Conservation (phyloP, 1,139 yeast genomes). For the Suhomyces panamericanus region DNA sequence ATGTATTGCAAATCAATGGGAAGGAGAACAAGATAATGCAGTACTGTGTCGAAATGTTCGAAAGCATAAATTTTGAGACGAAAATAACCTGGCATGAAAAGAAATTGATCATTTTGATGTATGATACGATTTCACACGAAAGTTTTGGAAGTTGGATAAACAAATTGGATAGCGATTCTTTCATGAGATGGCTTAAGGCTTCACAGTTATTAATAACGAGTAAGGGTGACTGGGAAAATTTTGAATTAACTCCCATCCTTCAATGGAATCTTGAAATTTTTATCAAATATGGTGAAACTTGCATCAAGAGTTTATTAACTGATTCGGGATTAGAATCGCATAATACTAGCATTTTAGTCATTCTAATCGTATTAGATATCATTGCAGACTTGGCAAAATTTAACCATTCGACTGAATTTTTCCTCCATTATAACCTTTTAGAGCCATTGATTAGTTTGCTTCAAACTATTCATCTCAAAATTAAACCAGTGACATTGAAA, state of each 20-base stretch:
- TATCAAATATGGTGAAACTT: slow-evolving; percentile 16
- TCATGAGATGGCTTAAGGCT: slow-evolving; percentile 24
- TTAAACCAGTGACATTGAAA: slow-evolving; percentile 23
- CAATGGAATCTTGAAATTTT: slow-evolving; percentile 55
- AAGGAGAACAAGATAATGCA: slow-evolving; percentile 8
- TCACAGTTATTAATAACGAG: slow-evolving; percentile 49
- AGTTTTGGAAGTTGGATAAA: slow-evolving; percentile 18
- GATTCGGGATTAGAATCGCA: not conserved
- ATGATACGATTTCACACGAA: slow-evolving; percentile 18
- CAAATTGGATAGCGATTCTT: not conserved
- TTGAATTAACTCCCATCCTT: slow-evolving; percentile 50
- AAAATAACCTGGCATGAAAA: slow-evolving; percentile 4
- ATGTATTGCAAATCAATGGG: slow-evolving; percentile 7
- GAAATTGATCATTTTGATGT: slow-evolving; percentile 6
- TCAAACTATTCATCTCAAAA: slow-evolving; percentile 49
- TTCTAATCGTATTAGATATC: slow-evolving; percentile 42
- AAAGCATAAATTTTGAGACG: slow-evolving; percentile 12
- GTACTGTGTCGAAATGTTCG: slow-evolving; percentile 10
- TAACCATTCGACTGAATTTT: slow-evolving; percentile 52
- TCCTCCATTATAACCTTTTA: slow-evolving; percentile 52
- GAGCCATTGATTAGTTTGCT: slow-evolving; percentile 47
- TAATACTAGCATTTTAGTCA: slow-evolving; percentile 1
- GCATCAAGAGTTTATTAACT: slow-evolving; percentile 2
- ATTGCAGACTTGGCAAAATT: slow-evolving; percentile 52
- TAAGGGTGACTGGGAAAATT: slow-evolving; percentile 53